Evolutionary conservation across 2,329 filamentous ascomycete species (phyloP).

Genomic region (Phaeosphaeriaceae sp.): DNA sequence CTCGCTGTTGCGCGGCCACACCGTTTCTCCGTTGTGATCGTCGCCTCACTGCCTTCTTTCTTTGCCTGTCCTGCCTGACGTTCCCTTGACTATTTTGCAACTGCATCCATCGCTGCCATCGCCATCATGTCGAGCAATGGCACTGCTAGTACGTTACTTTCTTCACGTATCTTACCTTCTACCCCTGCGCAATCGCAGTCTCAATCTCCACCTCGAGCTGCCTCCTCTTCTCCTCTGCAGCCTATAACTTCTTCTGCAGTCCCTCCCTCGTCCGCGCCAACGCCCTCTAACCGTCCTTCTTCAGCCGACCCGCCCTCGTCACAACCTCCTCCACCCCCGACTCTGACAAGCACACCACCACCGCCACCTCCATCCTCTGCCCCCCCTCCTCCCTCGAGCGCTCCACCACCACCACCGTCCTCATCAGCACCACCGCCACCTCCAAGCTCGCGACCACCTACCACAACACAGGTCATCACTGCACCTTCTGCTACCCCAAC

Average conservation of each 20-base stretch:
- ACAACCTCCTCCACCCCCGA: constrained; percentile 14
- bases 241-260: constrained; percentile 30
- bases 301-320: constrained; percentile 25
- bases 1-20: constrained; percentile 2
- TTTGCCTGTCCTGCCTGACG: constrained; percentile 4
- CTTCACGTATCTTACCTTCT: constrained; percentile 23
- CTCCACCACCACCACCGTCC: constrained; percentile 16
- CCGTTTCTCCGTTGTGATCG: constrained; percentile 5
- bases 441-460: constrained; percentile 7
- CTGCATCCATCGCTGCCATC: constrained; percentile 15
- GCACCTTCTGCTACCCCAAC: constrained; percentile 30
- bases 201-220: constrained; percentile 14
- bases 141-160: constrained; percentile 44
- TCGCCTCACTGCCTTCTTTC: constrained; percentile 1
- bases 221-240: constrained; percentile 19
- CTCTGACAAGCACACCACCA: constrained; percentile 19
- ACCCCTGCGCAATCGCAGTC: constrained; percentile 20
- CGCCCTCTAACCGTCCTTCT: constrained; percentile 13
- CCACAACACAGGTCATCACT: constrained; percentile 26
- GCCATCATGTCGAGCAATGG: constrained; percentile 35
- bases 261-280: constrained; percentile 20
- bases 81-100: constrained; percentile 13
- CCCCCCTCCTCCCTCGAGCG: constrained; percentile 14
- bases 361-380: constrained; percentile 53
- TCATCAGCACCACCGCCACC: constrained; percentile 17